Conservation (phyloP, 352 stramenopile species). For the Pythium grandisporangium region DNA sequence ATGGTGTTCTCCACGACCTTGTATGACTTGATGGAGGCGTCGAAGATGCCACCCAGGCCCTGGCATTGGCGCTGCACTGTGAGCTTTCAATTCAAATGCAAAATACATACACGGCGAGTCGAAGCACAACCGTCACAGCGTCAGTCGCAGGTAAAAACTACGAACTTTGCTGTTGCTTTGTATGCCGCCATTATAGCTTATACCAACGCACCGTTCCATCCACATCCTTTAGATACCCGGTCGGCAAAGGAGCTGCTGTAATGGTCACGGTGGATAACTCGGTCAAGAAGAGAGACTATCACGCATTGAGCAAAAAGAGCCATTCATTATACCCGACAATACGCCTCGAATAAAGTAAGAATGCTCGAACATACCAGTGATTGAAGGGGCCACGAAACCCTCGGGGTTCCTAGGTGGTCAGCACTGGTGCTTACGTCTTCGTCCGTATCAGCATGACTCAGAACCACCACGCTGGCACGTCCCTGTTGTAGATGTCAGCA, state of each 20-base stretch:
- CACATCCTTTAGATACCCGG: conserved; percentile 69
- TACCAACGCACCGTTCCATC: conserved; percentile 50
- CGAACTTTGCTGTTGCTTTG: no score
- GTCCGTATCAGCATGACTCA: conserved; percentile 48
- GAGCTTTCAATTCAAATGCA: conserved; percentile 18
- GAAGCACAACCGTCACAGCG: not conserved
- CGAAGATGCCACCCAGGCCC: conserved; percentile 12
- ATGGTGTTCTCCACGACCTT: conserved; percentile 70
- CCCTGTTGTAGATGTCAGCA: conserved; percentile 10
- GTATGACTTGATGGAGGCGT: conserved; percentile 30
- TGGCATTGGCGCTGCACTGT: conserved; percentile 25
- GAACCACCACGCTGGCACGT: conserved; percentile 36
- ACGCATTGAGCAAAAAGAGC: no score
- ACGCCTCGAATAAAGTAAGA: no score
- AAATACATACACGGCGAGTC: not conserved
- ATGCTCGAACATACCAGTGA: conserved; percentile 7
- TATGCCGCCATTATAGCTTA: no score
- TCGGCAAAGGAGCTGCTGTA: conserved; percentile 36
- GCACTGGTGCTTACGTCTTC: not conserved
- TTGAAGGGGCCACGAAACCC: no score
- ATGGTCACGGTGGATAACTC: conserved; percentile 57
- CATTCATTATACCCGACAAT: no score
- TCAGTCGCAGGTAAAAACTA: no score
- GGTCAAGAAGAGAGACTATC: conserved; percentile 20
- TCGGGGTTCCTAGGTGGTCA: no score